Percentiles rank a stretch among this genome's conserved stretches.
Conservation (phyloP, 208 protist genomes). For the Leptomonas pyrrhocoris region DNA sequence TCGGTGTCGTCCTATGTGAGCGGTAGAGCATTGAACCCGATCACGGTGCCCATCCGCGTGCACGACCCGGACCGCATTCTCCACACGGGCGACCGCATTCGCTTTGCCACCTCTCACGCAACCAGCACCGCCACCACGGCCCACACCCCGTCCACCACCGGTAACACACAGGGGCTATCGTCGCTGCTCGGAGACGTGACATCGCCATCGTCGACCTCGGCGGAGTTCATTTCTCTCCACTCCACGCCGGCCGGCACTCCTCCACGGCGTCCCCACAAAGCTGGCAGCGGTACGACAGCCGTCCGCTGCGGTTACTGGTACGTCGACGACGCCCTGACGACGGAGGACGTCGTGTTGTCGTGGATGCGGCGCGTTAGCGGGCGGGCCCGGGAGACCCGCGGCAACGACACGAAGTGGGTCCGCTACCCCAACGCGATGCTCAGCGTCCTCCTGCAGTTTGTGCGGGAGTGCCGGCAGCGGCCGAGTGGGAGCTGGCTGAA, state of each 20-base stretch:
- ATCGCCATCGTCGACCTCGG: neutral
- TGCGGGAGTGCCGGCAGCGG: constrained; percentile 18
- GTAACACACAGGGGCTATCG: neutral
- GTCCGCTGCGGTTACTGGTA: constrained; percentile 41
- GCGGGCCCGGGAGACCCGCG: constrained; percentile 45
- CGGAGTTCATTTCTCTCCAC: neutral
- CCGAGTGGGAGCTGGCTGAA: constrained; percentile 16
- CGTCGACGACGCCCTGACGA: constrained; percentile 38
- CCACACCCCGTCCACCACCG: too few relatives aligned
- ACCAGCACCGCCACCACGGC: neutral
- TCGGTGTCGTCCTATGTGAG: neutral
- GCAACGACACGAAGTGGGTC: constrained; percentile 47
- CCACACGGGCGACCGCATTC: constrained; percentile 44
- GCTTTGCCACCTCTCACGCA: constrained; percentile 13
- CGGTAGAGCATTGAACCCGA: neutral
- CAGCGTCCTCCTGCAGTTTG: constrained; percentile 13
- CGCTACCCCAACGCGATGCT: constrained; percentile 30
- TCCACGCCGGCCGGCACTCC: neutral
- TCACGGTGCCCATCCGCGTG: constrained; percentile 5
- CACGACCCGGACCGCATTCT: constrained; percentile 37
- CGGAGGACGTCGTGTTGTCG: constrained; percentile 50
- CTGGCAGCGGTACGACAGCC: neutral
- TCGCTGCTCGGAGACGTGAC: constrained; percentile 1
- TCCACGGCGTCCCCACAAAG: neutral
- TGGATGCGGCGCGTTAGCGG: constrained; percentile 59